A percentile compares a stretch with the other conserved stretches of the same genome.
phyloP scores from a whole-genome alignment of 108 stramenopile species.

The Epipyxis sp. region DNA sequence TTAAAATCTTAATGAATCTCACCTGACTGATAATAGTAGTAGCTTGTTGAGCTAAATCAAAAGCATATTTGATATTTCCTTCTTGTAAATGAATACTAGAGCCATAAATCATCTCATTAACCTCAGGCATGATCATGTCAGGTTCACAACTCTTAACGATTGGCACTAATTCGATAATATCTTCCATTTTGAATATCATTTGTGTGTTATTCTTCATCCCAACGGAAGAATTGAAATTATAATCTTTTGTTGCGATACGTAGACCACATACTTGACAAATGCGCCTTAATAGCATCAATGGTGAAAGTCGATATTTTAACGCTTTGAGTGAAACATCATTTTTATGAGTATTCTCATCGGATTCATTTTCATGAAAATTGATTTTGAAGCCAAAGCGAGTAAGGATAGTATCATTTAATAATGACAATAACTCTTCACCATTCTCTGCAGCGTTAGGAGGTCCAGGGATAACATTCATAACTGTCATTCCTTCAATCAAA shows the following conservation, averaged over 20 bases:
- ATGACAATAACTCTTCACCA: not conserved
- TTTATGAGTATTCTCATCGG: conserved; percentile 5
- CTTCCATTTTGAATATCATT: conserved; percentile 60
- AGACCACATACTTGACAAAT: conserved; percentile 82
- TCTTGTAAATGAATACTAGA: conserved; percentile 50
- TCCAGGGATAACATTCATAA: not conserved
- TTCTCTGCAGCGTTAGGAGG: not conserved
- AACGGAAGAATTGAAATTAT: conserved; percentile 67
- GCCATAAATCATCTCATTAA: conserved; percentile 59
- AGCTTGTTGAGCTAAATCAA: conserved; percentile 19
- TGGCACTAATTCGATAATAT: conserved; percentile 79
- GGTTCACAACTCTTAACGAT: conserved; percentile 77
- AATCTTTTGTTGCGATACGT: conserved; percentile 67
- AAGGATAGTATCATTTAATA: not conserved
- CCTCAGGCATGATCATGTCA: conserved; percentile 60
- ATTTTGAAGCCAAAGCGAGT: not conserved
- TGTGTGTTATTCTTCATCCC: no score
- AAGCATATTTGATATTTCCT: conserved; percentile 11
- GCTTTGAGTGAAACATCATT: not conserved
- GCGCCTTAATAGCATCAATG: conserved; percentile 66
- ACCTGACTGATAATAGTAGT: conserved; percentile 2
- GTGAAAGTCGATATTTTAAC: conserved; percentile 7
- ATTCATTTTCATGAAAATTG: conserved; percentile 29
- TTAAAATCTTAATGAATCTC: not conserved
- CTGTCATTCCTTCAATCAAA: not conserved